Evolutionary conservation across 306 rosid genomes (phyloP).

Genomic region (Notholithocarpus densiflorus): DNA sequence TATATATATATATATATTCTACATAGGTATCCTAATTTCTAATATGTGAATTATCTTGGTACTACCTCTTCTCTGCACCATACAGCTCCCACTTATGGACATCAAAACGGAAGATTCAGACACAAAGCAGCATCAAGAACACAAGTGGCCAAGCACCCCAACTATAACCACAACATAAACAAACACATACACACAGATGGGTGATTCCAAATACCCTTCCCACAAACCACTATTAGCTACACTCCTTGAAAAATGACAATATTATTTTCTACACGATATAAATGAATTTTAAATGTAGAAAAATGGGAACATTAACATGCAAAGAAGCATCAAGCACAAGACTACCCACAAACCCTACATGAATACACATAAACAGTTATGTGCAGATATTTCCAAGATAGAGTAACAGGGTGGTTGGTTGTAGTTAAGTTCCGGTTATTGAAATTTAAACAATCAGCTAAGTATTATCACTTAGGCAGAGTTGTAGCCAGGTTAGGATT

Average conservation of each 20-base stretch:
- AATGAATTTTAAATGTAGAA: neutral
- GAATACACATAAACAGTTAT: neutral
- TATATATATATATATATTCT: neutral
- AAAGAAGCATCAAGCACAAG: neutral
- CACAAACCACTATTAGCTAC: neutral
- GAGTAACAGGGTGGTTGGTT: too few relatives aligned
- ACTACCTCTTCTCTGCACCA: neutral
- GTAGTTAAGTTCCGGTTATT: neutral
- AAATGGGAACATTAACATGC: neutral
- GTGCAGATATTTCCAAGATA: too few relatives aligned
- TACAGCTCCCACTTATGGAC: neutral
- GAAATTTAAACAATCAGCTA: too few relatives aligned
- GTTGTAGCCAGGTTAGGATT: too few relatives aligned
- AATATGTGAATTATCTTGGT: neutral
- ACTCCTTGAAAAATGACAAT: neutral
- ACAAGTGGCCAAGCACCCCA: neutral
- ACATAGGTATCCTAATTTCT: neutral
- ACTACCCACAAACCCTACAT: neutral
- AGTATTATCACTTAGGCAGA: neutral
- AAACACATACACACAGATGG: neutral
- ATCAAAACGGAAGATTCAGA: neutral
- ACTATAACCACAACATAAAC: neutral
- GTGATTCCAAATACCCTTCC: neutral
- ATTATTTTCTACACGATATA: neutral
- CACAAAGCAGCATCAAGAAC: constrained; percentile 1